Conservation (phyloP, 78 protist genomes). For the Monocercomonoides exilis region DNA sequence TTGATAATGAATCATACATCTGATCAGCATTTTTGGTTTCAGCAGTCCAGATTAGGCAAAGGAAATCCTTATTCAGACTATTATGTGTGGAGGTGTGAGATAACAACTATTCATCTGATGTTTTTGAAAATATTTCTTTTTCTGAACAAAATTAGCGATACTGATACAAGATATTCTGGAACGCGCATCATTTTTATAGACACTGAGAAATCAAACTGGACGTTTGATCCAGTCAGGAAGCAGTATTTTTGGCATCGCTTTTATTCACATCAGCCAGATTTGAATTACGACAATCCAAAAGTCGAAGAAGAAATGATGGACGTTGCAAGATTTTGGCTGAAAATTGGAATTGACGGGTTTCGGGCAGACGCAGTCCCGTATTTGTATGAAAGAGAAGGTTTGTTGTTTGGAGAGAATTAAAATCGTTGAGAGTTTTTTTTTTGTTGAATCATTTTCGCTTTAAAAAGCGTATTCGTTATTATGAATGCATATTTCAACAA, state of each 20-base stretch:
- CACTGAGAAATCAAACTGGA: conserved; percentile 58
- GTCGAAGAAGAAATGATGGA: conserved; percentile 50
- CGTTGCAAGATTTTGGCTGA: conserved; percentile 55
- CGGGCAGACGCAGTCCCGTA: conserved; percentile 69
- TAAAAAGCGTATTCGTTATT: too few relatives aligned
- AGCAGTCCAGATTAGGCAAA: conserved; percentile 39
- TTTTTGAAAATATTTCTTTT: too few relatives aligned
- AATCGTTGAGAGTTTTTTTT: too few relatives aligned
- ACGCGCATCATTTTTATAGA: conserved; percentile 60
- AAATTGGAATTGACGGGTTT: conserved; percentile 65
- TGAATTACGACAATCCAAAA: conserved; percentile 29
- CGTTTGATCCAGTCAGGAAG: conserved; percentile 51
- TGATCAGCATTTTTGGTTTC: conserved; percentile 61
- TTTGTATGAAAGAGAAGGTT: conserved; percentile 28
- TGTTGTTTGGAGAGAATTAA: too few relatives aligned
- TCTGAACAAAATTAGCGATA: conserved; percentile 26
- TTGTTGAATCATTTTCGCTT: too few relatives aligned
- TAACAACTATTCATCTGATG: too few relatives aligned
- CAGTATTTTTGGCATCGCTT: conserved; percentile 70
- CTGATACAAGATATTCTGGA: conserved; percentile 25
- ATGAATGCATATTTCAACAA: too few relatives aligned
- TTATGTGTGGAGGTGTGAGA: conserved; percentile 44
- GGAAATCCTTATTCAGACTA: conserved; percentile 49
- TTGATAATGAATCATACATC: conserved; percentile 66
- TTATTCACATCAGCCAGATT: conserved; percentile 60